These are phyloP conservation scores for Saksenaea vasiformis DNA, from an alignment of 371 early-diverging fungal genomes.

Conservation along the genomic window DNA sequence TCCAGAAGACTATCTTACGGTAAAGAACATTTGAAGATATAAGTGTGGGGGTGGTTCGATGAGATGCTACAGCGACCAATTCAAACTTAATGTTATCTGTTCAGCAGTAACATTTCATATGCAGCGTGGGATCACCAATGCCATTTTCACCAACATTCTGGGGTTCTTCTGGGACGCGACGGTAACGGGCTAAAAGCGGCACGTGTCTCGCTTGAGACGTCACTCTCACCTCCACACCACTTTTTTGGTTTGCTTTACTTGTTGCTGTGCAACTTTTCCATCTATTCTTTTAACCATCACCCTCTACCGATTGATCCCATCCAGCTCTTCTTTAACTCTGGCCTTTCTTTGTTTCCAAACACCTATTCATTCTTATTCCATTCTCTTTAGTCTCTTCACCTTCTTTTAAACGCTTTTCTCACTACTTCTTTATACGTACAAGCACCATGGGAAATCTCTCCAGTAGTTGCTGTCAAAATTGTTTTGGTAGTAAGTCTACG, in stretches of 20 bases:
- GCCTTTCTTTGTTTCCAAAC: neutral
- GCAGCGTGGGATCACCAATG: too few relatives aligned
- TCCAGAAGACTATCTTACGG: too few relatives aligned
- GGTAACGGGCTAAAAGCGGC: too few relatives aligned
- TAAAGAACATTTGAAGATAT: too few relatives aligned
- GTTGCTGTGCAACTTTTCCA: conserved; percentile 3
- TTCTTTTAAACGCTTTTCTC: neutral
- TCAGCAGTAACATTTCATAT: too few relatives aligned
- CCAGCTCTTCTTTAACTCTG: neutral
- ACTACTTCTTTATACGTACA: neutral
- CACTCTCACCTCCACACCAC: neutral
- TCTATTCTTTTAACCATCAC: neutral
- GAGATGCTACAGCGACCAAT: too few relatives aligned
- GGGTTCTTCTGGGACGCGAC: too few relatives aligned
- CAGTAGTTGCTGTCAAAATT: conserved; percentile 44
- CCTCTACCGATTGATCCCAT: neutral
- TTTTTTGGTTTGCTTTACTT: neutral
- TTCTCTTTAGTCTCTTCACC: neutral
- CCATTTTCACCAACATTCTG: too few relatives aligned
- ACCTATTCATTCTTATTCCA: neutral
- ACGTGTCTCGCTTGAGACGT: neutral
- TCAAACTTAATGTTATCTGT: too few relatives aligned
- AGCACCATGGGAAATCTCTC: conserved; percentile 22
- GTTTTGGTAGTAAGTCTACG: conserved; percentile 49
- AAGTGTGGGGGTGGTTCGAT: too few relatives aligned